These are phyloP conservation scores for Sphagnurus paluster DNA, from an alignment of 1,284 basidiomycete species.

Conservation along the genomic window DNA sequence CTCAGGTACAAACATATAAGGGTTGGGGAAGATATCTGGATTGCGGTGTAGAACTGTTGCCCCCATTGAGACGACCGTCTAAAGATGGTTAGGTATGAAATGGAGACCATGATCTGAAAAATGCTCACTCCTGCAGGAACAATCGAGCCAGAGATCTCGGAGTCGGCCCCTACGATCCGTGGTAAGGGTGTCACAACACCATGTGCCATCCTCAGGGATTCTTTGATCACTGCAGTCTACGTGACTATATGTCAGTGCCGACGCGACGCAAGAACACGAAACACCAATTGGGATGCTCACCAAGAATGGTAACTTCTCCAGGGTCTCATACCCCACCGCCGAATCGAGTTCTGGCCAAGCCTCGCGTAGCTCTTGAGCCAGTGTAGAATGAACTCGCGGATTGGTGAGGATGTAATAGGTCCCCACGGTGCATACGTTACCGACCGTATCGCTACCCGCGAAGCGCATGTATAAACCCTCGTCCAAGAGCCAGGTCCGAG, in stretches of 20 bases:
- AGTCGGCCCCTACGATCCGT: conserved; percentile 29
- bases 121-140: conserved; percentile 32
- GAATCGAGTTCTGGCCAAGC: conserved; percentile 26
- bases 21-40: conserved; percentile 32
- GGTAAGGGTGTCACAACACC: conserved; percentile 34
- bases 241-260: background rate
- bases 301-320: conserved; percentile 32
- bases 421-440: conserved; percentile 36
- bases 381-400: conserved; percentile 15
- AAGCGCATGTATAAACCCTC: conserved; percentile 35
- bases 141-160: conserved; percentile 25
- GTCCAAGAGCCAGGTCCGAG: conserved; percentile 32
- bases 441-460: conserved; percentile 42
- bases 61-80: conserved; percentile 36
- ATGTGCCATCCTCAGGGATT: conserved; percentile 36
- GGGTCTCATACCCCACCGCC: conserved; percentile 18
- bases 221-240: conserved; percentile 32
- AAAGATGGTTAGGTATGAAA: background rate
- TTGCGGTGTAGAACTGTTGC: conserved; percentile 31
- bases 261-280: background rate
- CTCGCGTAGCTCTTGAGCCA: conserved; percentile 23
- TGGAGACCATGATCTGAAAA: background rate
- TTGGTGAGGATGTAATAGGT: conserved; percentile 28
- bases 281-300: conserved; percentile 36
- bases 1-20: conserved; percentile 37